These are phyloP conservation scores for Sherardia arvensis DNA, from an alignment of 257 asterid genomes.

Conservation along the genomic window DNA sequence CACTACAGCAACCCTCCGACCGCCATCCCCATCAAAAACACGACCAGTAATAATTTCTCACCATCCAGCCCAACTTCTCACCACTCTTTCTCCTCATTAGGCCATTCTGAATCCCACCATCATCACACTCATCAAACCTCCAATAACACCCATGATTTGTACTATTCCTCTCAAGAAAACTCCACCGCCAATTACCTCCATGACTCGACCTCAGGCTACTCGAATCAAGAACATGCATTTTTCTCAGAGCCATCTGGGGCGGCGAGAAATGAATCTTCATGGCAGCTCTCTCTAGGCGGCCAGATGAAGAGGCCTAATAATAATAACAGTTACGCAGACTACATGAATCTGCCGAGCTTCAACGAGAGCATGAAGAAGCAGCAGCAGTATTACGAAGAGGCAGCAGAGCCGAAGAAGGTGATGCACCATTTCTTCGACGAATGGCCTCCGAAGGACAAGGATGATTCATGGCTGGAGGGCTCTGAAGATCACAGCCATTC, in stretches of 20 bases:
- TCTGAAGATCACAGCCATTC: constrained; percentile 41
- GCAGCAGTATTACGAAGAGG: constrained; percentile 22
- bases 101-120: constrained; percentile 4
- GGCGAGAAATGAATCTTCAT: constrained; percentile 35
- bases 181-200: not conserved
- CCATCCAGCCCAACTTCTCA: constrained; percentile 12
- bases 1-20: constrained; percentile 18
- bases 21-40: constrained; percentile 17
- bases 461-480: constrained; percentile 32
- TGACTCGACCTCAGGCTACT: constrained; percentile 24
- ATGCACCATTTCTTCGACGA: constrained; percentile 94
- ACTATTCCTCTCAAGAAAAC: constrained; percentile 16
- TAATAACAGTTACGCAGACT: constrained; percentile 19
- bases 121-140: not conserved
- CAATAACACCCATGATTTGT: constrained; percentile 13
- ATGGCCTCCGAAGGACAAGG: constrained; percentile 49
- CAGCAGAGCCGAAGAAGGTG: constrained; percentile 58
- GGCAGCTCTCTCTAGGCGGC: constrained; percentile 34
- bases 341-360: constrained; percentile 24
- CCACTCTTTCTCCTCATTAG: constrained; percentile 15
- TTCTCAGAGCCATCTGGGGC: constrained; percentile 39
- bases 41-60: constrained; percentile 3
- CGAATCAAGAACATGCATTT: constrained; percentile 31
- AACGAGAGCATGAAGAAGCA: constrained; percentile 10
- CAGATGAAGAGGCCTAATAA: constrained; percentile 26